phyloP scores from a whole-genome alignment of 2,329 filamentous ascomycete species.

The Colletotrichum echinochloae region DNA sequence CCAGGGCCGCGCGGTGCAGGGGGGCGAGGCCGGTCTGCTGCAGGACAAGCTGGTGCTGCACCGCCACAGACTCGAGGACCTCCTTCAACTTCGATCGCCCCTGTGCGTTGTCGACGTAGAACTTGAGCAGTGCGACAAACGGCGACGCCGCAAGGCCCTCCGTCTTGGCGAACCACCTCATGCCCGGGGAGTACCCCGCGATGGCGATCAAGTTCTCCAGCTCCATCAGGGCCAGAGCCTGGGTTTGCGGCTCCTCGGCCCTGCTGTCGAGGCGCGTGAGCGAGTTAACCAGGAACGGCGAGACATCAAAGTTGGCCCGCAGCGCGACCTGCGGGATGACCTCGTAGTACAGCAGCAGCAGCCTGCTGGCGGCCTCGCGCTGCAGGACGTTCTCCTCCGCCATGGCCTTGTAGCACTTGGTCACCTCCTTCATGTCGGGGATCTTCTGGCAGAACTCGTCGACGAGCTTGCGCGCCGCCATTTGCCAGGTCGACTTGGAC shows the following conservation, averaged over 20 bases:
- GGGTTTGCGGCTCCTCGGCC: conserved; percentile 60
- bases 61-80: conserved; percentile 70
- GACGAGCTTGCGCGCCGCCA: conserved; percentile 74
- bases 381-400: conserved; percentile 78
- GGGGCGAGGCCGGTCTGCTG: conserved; percentile 60
- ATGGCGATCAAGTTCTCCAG: conserved; percentile 85
- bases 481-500: conserved; percentile 70
- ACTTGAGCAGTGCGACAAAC: conserved; percentile 76
- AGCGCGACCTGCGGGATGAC: conserved; percentile 82
- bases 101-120: conserved; percentile 44
- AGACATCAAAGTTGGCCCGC: conserved; percentile 89
- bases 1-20: conserved; percentile 57
- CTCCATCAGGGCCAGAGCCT: conserved; percentile 75
- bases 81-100: conserved; percentile 42
- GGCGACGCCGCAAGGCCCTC: conserved; percentile 74
- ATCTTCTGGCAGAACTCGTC: conserved; percentile 83
- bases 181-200: conserved; percentile 82
- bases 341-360: conserved; percentile 88
- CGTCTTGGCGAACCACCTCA: conserved; percentile 89
- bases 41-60: conserved; percentile 76
- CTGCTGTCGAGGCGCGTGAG: conserved; percentile 71
- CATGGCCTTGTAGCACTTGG: conserved; percentile 78
- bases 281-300: conserved; percentile 76
- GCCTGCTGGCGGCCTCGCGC: conserved; percentile 80
- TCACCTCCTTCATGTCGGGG: conserved; percentile 84